These are phyloP conservation scores for Moesziomyces sp. DNA, from an alignment of 1,284 basidiomycete genomes.

Conservation along the genomic window DNA sequence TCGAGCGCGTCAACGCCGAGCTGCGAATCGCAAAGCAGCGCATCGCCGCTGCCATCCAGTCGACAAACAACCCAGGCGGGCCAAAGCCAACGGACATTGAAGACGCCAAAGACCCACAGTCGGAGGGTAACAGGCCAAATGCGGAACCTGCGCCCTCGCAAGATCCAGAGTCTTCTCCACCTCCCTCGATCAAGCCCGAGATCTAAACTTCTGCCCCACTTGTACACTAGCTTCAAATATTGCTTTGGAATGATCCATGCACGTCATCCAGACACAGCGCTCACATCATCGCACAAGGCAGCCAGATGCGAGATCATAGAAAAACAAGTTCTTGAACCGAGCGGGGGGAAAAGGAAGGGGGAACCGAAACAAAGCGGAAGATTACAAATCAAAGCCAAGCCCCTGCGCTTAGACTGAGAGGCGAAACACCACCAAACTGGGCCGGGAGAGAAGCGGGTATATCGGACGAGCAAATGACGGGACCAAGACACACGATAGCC, in stretches of 20 bases:
- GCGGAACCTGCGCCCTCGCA: not conserved
- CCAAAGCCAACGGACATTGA: not conserved
- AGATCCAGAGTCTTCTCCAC: not conserved
- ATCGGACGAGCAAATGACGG: constrained; percentile 2
- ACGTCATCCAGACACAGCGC: too few species aligned
- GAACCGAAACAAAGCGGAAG: too few species aligned
- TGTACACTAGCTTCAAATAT: not conserved
- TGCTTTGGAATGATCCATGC: too few species aligned
- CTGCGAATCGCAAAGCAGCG: constrained; percentile 41
- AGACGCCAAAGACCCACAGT: not conserved
- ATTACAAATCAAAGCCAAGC: too few species aligned
- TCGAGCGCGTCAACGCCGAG: constrained; percentile 61
- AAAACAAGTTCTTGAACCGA: too few species aligned
- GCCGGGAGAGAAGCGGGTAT: constrained; percentile 2
- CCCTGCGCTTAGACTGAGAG: too few species aligned
- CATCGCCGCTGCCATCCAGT: constrained; percentile 20
- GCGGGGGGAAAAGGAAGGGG: too few species aligned
- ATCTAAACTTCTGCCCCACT: not conserved
- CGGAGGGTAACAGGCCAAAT: not conserved
- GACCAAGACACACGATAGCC: not conserved
- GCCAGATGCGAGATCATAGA: too few species aligned
- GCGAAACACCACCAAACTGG: too few species aligned
- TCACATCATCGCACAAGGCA: too few species aligned
- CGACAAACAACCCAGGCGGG: not conserved
- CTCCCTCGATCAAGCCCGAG: constrained; percentile 16